These are phyloP conservation scores for Chernovozyma sophiae-reginae DNA, from an alignment of 1,139 yeast species.

Conservation along the genomic window DNA sequence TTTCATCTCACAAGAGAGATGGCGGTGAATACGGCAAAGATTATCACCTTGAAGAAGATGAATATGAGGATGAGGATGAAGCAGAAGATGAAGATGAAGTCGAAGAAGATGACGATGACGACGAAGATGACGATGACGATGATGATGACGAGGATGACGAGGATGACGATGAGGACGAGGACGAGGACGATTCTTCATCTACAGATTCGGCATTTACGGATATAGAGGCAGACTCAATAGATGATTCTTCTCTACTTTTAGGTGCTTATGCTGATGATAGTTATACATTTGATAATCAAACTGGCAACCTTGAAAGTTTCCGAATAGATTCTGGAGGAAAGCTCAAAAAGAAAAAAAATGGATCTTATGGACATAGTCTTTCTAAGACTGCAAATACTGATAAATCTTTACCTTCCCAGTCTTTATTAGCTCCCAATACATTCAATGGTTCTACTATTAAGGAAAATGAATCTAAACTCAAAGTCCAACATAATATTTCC, in stretches of 20 bases:
- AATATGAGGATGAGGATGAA: constrained; percentile 8
- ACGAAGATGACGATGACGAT: constrained; percentile 14
- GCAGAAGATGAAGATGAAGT: constrained; percentile 8
- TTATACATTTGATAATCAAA: constrained; percentile 16
- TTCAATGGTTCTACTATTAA: background rate
- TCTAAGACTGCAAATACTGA: background rate
- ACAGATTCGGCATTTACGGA: constrained; percentile 45
- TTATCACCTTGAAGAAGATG: constrained; percentile 6
- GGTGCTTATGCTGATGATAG: constrained; percentile 20
- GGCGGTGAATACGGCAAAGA: background rate
- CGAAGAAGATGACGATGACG: constrained; percentile 10
- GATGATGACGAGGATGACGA: constrained; percentile 12
- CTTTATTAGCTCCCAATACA: background rate
- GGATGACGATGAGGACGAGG: constrained; percentile 15
- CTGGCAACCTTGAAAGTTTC: constrained; percentile 10
- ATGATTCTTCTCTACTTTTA: constrained; percentile 25
- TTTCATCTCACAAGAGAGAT: background rate
- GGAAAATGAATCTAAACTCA: background rate
- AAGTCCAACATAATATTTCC: background rate
- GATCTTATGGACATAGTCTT: constrained; percentile 1
- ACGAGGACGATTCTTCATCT: constrained; percentile 20
- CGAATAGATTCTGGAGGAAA: constrained; percentile 12
- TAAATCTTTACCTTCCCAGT: background rate
- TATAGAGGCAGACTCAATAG: constrained; percentile 39
- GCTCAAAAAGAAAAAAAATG: constrained; percentile 16